Base-by-base conservation (phyloP, 1,284 basidiomycete genomes). In the Schizopora paradoxa region DNA sequence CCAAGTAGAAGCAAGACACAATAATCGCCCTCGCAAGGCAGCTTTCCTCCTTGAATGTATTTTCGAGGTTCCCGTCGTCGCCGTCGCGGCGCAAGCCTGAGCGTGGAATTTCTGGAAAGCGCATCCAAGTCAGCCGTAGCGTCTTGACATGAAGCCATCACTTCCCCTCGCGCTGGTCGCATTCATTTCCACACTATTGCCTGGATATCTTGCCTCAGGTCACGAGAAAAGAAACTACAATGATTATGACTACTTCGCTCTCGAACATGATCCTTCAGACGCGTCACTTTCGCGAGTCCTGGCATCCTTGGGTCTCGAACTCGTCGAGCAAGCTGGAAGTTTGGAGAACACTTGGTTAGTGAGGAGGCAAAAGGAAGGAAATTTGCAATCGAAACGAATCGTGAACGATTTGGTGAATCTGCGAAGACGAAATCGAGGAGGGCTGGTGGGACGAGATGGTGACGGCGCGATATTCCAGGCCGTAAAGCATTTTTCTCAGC, bases 311-410 rank as follows among this genome's bases (percentile, higher is more conserved):
- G 84, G 83, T 18, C 84, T 91, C 7, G 86, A 98, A 63, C 67
- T 96, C 41, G 86, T 98, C 41, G 91, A 95, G 59, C 82, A 77
- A 52, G 85, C 86, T 10, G 95, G 95, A 29, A 86, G 96, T 62
- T 77, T 99, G 7, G 61, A 63, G 3, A 74, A 92, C 47, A 76
- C 88, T 63, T 99, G 88, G 86, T 74, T 99, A 3, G 80, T 97
- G n/a, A 77, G 90, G 11, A 69, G 73, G 33, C 61, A 65, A 53
- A 76, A 76, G 58, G 54, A 59, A 37, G 28, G 32, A 5, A 43
- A 54, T 86, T 10, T 65, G 72, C 27, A 66, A 65, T 11, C 77
- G 76, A 54, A 61, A 76, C 28, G 59, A 58, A 4, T 56, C 86
- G 44, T 73, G 67, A 45, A 45, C 62, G 10, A n/a, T n/a, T n/a